Base-by-base conservation (phyloP, 345 rosid genomes). In the Clarkia xantiana region DNA sequence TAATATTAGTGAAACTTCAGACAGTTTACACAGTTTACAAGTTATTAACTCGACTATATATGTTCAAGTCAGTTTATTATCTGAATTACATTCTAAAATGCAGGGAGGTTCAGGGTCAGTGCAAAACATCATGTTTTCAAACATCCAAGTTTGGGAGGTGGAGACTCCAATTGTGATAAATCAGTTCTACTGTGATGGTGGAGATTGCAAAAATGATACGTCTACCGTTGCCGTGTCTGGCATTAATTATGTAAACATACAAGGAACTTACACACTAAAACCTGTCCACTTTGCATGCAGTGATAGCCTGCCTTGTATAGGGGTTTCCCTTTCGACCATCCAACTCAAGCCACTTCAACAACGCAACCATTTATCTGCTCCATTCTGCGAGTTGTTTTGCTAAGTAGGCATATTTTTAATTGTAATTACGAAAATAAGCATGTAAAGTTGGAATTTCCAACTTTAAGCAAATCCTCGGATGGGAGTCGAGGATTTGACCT, bases 21-120 rank as follows among this genome's bases (percentile, higher is more conserved):
- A n/a, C n/a, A n/a, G n/a, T 34, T 55, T 53, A 64, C 40, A 46
- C 42, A 17, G 18, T 46, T 10, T 19, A 11, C 29, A 11, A 19
- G 50, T 16, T 18, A 14, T 46, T 0, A 38, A 45, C 25, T 53
- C 49, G 43, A 65, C 11, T 47, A 10, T 0, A 19, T 18, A 51
- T 44, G n/a, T n/a, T n/a, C n/a, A n/a, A n/a, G n/a, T n/a, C n/a
- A n/a, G n/a, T n/a, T n/a, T n/a, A n/a, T n/a, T n/a, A n/a, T n/a
- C n/a, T n/a, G n/a, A n/a, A n/a, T n/a, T 49, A 14, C 14, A 60
- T 13, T 51, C 40, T 4, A 22, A 12, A 51, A 56, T 59, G 47
- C 71, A 84, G 97, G 97, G 97, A 57, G 95, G 94, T 9, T 85
- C 88, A 42, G 95, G 91, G 22, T 74, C 84, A 0, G 97, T 83